phyloP scores from a whole-genome alignment of 495 filamentous ascomycete species.

The Hypomontagnella submonticulosa region DNA sequence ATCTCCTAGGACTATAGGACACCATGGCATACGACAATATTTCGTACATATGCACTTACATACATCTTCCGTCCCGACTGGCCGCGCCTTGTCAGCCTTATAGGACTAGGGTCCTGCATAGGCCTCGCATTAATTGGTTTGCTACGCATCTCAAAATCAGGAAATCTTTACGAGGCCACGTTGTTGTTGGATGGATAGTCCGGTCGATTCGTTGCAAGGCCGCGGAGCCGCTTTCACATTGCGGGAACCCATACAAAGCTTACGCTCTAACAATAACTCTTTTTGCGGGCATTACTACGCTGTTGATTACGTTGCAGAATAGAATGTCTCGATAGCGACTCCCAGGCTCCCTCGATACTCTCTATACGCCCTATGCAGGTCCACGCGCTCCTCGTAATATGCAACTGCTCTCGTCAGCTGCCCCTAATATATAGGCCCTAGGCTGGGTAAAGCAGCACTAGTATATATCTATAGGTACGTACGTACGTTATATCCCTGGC shows the following conservation, averaged over 20 bases:
- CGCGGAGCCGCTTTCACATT: constrained; percentile 26
- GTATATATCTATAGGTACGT: constrained; percentile 2
- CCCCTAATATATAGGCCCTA: constrained; percentile 3
- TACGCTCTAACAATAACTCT: constrained; percentile 4
- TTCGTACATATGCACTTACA: constrained; percentile 9
- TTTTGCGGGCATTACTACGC: constrained; percentile 8
- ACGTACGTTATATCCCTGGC: constrained; percentile 1
- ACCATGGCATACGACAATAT: constrained; percentile 15
- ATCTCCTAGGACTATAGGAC: constrained; percentile 2
- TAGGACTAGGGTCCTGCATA: constrained; percentile 20
- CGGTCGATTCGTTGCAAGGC: constrained; percentile 1
- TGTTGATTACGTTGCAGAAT: constrained; percentile 16
- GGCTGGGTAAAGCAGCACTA: not conserved
- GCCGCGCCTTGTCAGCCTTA: constrained; percentile 39
- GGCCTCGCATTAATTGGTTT: constrained; percentile 4
- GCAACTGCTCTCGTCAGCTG: constrained; percentile 33
- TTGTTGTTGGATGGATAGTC: constrained; percentile 16
- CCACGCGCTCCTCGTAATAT: constrained; percentile 29
- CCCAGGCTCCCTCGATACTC: constrained; percentile 7
- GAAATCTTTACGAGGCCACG: constrained; percentile 32
- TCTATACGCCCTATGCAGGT: constrained; percentile 3
- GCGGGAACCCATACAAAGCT: constrained; percentile 22
- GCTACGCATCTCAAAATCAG: constrained; percentile 1
- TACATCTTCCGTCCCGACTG: constrained; percentile 14
- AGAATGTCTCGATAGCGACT: not conserved